Evolutionary conservation across 495 filamentous ascomycete species (phyloP).

Genomic region (Cairneyella variabilis): DNA sequence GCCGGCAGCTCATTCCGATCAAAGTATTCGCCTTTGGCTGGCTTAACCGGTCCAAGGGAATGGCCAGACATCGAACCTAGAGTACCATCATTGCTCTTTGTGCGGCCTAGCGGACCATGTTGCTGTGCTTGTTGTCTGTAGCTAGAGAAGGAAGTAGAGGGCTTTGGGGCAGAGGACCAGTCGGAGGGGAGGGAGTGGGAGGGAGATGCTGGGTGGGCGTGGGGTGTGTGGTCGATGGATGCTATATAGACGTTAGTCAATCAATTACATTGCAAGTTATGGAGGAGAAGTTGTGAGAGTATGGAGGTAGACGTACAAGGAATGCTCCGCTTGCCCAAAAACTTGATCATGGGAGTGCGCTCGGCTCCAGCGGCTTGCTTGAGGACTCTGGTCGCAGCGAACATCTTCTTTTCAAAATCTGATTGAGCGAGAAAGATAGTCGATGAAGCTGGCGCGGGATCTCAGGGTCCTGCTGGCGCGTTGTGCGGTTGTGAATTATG

Average conservation of each 20-base stretch:
- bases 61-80: constrained; percentile 65
- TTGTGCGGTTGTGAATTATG: neutral
- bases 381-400: constrained; percentile 69
- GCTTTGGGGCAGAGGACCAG: constrained; percentile 25
- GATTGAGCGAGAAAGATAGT: neutral
- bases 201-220: constrained; percentile 47
- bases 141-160: constrained; percentile 74
- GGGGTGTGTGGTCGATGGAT: constrained; percentile 67
- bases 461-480: constrained; percentile 5
- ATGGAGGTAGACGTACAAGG: constrained; percentile 58
- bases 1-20: constrained; percentile 83
- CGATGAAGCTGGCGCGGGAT: constrained; percentile 10
- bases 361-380: constrained; percentile 57
- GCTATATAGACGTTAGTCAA: constrained; percentile 39
- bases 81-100: constrained; percentile 45
- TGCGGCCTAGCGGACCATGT: constrained; percentile 77
- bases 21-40: constrained; percentile 73
- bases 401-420: constrained; percentile 25
- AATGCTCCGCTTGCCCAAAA: constrained; percentile 80
- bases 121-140: constrained; percentile 93
- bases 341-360: constrained; percentile 82
- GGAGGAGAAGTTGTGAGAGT: constrained; percentile 1
- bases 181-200: constrained; percentile 36
- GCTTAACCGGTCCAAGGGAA: constrained; percentile 64
- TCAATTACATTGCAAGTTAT: too few relatives aligned